Evolutionary conservation across 352 stramenopile genomes (phyloP).

Genomic region (Phytophthora syringae): DNA sequence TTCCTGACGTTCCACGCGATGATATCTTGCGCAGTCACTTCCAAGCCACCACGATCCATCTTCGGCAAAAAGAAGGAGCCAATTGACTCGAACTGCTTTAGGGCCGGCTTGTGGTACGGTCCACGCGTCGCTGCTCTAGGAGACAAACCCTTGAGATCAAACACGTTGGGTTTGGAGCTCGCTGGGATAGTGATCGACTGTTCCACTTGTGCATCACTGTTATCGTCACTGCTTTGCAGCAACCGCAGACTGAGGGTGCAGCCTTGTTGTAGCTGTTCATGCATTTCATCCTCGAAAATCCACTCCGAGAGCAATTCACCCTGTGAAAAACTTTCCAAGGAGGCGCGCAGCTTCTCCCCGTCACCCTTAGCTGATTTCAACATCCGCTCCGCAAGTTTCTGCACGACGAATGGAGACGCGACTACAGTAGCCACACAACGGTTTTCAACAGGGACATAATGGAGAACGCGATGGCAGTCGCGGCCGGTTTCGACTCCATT

Average conservation of each 20-base stretch:
- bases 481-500: background rate
- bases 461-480: background rate
- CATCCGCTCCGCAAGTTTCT: background rate
- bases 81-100: background rate
- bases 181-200: no score
- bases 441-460: background rate
- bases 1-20: background rate
- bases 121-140: constrained; percentile 6
- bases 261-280: no score
- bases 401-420: constrained; percentile 7
- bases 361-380: background rate
- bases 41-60: background rate
- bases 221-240: no score
- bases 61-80: background rate
- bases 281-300: no score
- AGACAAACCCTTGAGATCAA: no score
- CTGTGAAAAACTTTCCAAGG: no score
- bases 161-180: no score
- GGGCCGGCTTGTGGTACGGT: no score
- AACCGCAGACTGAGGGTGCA: no score
- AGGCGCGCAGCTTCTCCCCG: background rate
- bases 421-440: background rate
- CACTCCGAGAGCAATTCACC: no score
- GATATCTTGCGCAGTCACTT: background rate
- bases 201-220: no score